Base-by-base conservation (phyloP, 176 grass and related monocot species). In the Elaeis guineensis region DNA sequence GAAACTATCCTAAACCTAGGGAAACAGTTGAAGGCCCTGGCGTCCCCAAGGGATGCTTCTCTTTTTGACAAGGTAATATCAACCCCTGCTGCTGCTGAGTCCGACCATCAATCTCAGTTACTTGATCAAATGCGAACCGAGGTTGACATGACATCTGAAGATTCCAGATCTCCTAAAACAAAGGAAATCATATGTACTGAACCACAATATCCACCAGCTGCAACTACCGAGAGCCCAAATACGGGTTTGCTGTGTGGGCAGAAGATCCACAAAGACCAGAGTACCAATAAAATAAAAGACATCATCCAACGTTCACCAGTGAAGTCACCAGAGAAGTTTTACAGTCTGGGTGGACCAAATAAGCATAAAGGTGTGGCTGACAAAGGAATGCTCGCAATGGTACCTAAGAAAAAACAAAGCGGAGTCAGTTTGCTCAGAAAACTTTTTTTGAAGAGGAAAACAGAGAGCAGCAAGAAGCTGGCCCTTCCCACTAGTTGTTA, bases 11-110 rank as follows among this genome's bases (percentile, higher is more conserved):
- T 80, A 64, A 92, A 65, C 67, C 81, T 89, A 24, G 81, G 84
- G 24, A 82, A 98, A 58, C 84, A 98, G 79, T 72, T 98, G 21
- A 98, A 98, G 80, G 79, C 81, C 4, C 63, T 98, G 72, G 67
- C 84, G 59, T 89, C 87, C 5, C 84, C 84, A 57, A 88, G 75
- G 66, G 81, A 89, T 17, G 50, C 62, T 0, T 18, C 61, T 72
- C 74, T 95, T 53, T 74, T 89, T 0, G 64, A 79, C 54, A 81
- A 88, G 54, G 72, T 85, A 16, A 57, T 80, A 26, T 72, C 70
- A 29, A 70, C 69, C 0, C 17, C 55, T 1, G 44, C 30, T 74
- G 52, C 61, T 16, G 16, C 66, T 21, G 69, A 59, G 26, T 76
- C 52, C 6, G 79, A 77, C 14, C 22, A 55, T 54, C 63, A 71